Percentiles rank a stretch among this genome's conserved stretches.
phyloP scores from a whole-genome alignment of 768 basidiomycete genomes.

The Neoboletus subvelutipes region DNA sequence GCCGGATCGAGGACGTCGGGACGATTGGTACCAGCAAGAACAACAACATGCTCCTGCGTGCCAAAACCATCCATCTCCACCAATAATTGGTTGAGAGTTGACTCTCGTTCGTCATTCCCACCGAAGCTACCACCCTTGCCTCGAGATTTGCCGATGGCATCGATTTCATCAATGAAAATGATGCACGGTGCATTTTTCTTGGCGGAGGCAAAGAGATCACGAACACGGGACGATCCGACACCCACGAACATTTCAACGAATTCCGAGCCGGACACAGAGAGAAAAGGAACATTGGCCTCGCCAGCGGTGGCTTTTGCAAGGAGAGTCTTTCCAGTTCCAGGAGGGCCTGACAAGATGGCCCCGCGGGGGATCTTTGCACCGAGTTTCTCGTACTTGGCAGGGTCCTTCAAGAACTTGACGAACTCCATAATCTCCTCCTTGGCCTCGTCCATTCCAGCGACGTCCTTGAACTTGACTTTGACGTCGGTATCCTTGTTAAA shows the following conservation, averaged over 20 bases:
- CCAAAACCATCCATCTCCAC: slow-evolving; percentile 99
- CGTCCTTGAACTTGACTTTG: slow-evolving; percentile 90
- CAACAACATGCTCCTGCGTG: slow-evolving; percentile 94
- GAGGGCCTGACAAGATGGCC: slow-evolving; percentile 92
- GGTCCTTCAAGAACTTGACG: slow-evolving; percentile 97
- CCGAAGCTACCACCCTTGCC: slow-evolving; percentile 77
- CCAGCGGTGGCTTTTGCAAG: slow-evolving; percentile 98
- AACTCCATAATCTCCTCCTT: slow-evolving; percentile 99
- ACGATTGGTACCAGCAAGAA: slow-evolving; percentile 95
- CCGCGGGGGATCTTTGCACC: slow-evolving; percentile 98
- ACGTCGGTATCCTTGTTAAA: slow-evolving; percentile 98
- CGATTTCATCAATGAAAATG: slow-evolving; percentile 99
- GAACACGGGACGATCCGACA: slow-evolving; percentile 94
- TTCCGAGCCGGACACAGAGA: slow-evolving; percentile 97
- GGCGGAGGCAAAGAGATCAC: slow-evolving; percentile 95
- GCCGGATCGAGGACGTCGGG: slow-evolving; percentile 96
- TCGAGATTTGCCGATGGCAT: slow-evolving; percentile 95
- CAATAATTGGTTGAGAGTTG: slow-evolving; percentile 93
- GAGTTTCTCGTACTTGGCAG: slow-evolving; percentile 88
- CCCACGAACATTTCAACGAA: slow-evolving; percentile 99
- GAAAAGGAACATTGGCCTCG: slow-evolving; percentile 96
- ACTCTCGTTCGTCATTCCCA: slow-evolving; percentile 97
- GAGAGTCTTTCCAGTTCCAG: slow-evolving; percentile 97
- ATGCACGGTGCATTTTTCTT: slow-evolving; percentile 98
- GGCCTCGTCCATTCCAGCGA: slow-evolving; percentile 99